Evolutionary conservation across 345 rosid genomes (phyloP).

Genomic region (Punica granatum): DNA sequence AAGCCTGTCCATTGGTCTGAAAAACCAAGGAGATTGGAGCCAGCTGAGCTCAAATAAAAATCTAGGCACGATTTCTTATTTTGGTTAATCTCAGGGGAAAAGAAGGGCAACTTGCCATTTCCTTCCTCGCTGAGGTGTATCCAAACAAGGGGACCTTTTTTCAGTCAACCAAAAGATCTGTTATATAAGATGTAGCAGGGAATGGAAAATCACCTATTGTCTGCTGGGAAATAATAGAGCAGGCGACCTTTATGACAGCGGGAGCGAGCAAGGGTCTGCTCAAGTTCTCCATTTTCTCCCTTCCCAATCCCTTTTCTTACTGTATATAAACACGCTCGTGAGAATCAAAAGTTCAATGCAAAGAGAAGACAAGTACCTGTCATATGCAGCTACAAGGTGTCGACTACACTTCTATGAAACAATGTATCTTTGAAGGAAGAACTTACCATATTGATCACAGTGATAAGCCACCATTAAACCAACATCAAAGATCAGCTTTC

Average conservation of each 20-base stretch:
- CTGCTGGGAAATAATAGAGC: slow-evolving; percentile 79
- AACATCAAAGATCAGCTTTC: slow-evolving; percentile 69
- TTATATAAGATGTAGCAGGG: neutral
- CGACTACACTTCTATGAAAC: neutral
- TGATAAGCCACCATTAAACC: slow-evolving; percentile 82
- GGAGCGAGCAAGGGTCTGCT: slow-evolving; percentile 57
- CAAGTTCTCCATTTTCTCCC: slow-evolving; percentile 45
- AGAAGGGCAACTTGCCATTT: neutral
- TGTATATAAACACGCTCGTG: slow-evolving; percentile 20
- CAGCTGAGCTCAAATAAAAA: neutral
- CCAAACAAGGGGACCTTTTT: neutral
- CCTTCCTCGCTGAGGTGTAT: neutral
- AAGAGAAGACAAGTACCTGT: neutral
- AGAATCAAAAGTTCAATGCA: neutral
- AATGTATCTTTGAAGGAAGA: neutral
- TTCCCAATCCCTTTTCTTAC: slow-evolving; percentile 48
- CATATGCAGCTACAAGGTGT: neutral
- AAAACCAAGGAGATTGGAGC: neutral
- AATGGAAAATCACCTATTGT: slow-evolving; percentile 31
- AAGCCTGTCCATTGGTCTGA: neutral
- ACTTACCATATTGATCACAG: slow-evolving; percentile 78
- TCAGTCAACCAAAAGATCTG: neutral
- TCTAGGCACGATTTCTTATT: neutral
- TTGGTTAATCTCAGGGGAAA: neutral
- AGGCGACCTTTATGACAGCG: slow-evolving; percentile 91